Base-by-base conservation (phyloP, 2,329 filamentous ascomycete genomes). In the Xylariaceae sp. region DNA sequence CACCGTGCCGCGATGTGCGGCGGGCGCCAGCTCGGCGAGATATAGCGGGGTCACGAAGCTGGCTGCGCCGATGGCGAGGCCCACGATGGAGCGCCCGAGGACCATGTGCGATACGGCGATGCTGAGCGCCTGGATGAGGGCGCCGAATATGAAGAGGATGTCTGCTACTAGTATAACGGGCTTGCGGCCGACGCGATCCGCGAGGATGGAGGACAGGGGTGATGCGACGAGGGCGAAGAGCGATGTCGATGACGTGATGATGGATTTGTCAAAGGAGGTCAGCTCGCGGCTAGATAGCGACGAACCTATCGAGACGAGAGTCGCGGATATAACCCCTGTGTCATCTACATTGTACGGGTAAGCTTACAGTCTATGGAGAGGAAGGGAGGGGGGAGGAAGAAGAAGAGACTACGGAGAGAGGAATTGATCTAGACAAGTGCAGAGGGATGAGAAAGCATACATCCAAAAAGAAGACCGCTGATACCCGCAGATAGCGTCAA, bases 41-140 rank as follows among this genome's bases (percentile, higher is more conserved):
- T 96, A 96, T 65, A 97, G 74, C 41, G 93, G 93, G 26, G 91
- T 88, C 3, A 96, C 90, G 66, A 96, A 90, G 69, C 88, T 92
- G 7, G 89, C 90, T 2, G 87, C 86, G 14, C 90, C 90, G 1
- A 94, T 87, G 0, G 86, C 90, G 1, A 86, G 78, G 24, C 90
- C 90, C 2, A 94, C 87, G 1, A 92, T 76, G 26, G 84, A 82
- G 4, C 90, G 78, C 0, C 90, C 90, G 0, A 79, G 63, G 0
- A 91, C 84, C 88, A 94, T 92, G 9, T 72, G 70, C 11, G 74
- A 65, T 1, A 94, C 87, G 0, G 79, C 83, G 2, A 67, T 72
- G 56, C 85, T 82, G 41, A 75, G 66, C 0, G 88, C 86, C 72
- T 93, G 90, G 31, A 86, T 68, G 2, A 87, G 64, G 1, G 90